Conservation (phyloP, 495 filamentous ascomycete species). For the Penicillium psychrofluorescens region DNA sequence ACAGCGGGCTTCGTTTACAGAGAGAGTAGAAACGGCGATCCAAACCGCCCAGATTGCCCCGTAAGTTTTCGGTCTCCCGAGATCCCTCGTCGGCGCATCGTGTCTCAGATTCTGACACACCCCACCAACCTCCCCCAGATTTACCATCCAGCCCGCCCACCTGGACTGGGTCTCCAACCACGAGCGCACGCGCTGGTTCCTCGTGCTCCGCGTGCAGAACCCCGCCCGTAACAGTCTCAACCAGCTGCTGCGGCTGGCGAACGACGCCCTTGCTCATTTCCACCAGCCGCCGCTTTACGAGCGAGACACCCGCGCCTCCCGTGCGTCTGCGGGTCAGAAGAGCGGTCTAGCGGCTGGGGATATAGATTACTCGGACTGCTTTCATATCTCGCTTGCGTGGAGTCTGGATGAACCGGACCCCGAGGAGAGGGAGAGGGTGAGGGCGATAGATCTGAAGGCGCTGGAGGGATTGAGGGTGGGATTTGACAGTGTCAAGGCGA, state of each 20-base stretch:
- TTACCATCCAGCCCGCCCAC: conserved; percentile 35
- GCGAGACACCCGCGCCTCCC: neutral
- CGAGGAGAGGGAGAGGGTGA: conserved; percentile 18
- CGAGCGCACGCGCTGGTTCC: conserved; percentile 77
- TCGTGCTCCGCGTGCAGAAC: conserved; percentile 58
- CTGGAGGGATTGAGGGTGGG: conserved; percentile 14
- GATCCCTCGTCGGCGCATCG: too few relatives aligned
- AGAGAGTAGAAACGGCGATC: conserved; percentile 27
- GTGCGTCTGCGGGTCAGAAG: conserved; percentile 1
- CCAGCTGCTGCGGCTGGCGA: conserved; percentile 56
- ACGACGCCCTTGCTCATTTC: conserved; percentile 49
- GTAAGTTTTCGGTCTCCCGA: conserved; percentile 22
- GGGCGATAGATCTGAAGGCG: conserved; percentile 21
- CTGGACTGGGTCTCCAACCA: conserved; percentile 66
- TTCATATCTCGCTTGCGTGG: conserved; percentile 84
- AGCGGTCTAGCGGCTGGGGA: neutral
- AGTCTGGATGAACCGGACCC: conserved; percentile 34
- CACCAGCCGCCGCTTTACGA: conserved; percentile 70
- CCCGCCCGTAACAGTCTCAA: conserved; percentile 51
- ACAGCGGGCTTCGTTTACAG: conserved; percentile 57
- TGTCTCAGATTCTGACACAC: neutral
- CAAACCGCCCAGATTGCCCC: conserved; percentile 32
- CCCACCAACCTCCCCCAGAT: conserved; percentile 27
- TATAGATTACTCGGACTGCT: conserved; percentile 43
- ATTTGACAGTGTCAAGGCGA: conserved; percentile 54